Percentiles rank a stretch among this genome's conserved stretches.
These are phyloP conservation scores for Laetiporus sulphureus DNA, from an alignment of 1,284 basidiomycete genomes.

Conservation along the genomic window DNA sequence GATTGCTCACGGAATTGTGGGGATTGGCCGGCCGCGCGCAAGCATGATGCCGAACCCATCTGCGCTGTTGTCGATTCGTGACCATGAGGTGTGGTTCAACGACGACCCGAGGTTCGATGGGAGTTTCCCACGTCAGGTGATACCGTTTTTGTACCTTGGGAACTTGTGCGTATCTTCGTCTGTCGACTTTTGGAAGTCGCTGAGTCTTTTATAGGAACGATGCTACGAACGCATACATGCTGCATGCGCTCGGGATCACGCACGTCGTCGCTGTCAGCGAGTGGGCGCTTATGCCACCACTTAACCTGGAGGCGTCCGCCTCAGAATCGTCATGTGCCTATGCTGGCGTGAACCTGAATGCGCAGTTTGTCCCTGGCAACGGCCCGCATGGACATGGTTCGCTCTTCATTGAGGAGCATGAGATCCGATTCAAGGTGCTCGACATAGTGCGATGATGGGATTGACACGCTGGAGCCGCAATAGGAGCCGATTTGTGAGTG, in stretches of 20 bases:
- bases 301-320: slow-evolving; percentile 23
- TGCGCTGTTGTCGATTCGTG: slow-evolving; percentile 54
- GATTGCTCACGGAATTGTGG: neutral
- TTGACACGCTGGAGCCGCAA: slow-evolving; percentile 88
- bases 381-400: slow-evolving; percentile 53
- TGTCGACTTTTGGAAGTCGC: slow-evolving; percentile 2
- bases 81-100: slow-evolving; percentile 88
- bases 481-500: slow-evolving; percentile 85
- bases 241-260: slow-evolving; percentile 92
- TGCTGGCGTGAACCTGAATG: too few relatives aligned
- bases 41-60: slow-evolving; percentile 62
- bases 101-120: slow-evolving; percentile 92
- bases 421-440: slow-evolving; percentile 81
- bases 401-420: slow-evolving; percentile 81
- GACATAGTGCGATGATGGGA: slow-evolving; percentile 93
- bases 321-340: slow-evolving; percentile 10
- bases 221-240: slow-evolving; percentile 92
- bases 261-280: slow-evolving; percentile 98
- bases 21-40: slow-evolving; percentile 49
- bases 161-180: slow-evolving; percentile 64
- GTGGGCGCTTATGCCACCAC: slow-evolving; percentile 75
- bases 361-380: slow-evolving; percentile 25
- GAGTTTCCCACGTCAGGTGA: slow-evolving; percentile 89
- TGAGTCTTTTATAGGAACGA: slow-evolving; percentile 58
- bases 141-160: slow-evolving; percentile 93